Evolutionary conservation across 805 yeast species (phyloP).

Genomic region (Candida ortonii): DNA sequence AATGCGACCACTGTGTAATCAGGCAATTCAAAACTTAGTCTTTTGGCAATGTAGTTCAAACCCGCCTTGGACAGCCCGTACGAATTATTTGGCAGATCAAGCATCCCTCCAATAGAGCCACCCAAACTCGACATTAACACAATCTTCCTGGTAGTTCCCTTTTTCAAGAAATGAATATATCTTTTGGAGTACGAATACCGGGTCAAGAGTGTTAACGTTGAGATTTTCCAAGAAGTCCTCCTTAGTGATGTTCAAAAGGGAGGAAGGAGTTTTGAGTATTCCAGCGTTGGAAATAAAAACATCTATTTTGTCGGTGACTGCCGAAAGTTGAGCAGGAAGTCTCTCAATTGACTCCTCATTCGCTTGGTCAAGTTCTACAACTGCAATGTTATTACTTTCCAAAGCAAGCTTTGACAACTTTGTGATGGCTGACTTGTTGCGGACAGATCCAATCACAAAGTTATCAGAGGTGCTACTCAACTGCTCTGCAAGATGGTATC

Average conservation of each 20-base stretch:
- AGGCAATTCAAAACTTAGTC: too few relatives aligned
- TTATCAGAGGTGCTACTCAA: slow-evolving; percentile 2
- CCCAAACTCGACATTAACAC: too few relatives aligned
- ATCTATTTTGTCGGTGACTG: slow-evolving; percentile 26
- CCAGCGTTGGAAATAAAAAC: slow-evolving; percentile 38
- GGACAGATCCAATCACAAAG: slow-evolving; percentile 8
- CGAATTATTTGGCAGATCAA: too few relatives aligned
- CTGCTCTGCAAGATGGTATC: slow-evolving; percentile 4
- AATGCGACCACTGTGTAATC: too few relatives aligned
- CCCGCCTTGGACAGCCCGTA: too few relatives aligned
- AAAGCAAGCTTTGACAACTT: slow-evolving; percentile 1
- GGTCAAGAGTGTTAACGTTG: slow-evolving; percentile 32
- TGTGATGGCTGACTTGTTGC: slow-evolving; percentile 1
- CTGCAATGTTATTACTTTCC: slow-evolving; percentile 2
- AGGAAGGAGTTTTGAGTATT: neutral
- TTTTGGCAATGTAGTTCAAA: too few relatives aligned
- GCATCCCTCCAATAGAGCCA: too few relatives aligned
- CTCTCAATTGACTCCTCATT: slow-evolving; percentile 8
- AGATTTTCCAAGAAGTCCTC: slow-evolving; percentile 1
- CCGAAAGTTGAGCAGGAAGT: slow-evolving; percentile 2
- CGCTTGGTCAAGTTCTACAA: slow-evolving; percentile 7
- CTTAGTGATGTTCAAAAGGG: slow-evolving; percentile 1
- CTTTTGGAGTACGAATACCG: slow-evolving; percentile 30
- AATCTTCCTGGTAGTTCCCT: too few relatives aligned
- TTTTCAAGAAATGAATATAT: slow-evolving; percentile 30